These are phyloP conservation scores for Gomphus bonarii DNA, from an alignment of 1,284 basidiomycete genomes.

Conservation along the genomic window DNA sequence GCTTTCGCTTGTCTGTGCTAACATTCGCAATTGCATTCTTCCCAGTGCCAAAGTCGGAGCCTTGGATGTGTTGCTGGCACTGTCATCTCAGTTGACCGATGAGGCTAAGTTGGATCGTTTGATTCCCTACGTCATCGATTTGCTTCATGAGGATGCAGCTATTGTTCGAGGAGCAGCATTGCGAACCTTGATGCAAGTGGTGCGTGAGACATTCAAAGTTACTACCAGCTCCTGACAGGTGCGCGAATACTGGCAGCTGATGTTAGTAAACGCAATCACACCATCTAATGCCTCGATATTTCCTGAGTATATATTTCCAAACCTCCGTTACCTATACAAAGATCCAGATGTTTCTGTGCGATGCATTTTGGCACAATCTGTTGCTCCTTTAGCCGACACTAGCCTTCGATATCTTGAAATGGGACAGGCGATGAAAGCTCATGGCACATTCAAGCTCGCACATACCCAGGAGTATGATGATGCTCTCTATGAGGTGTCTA, in stretches of 20 bases:
- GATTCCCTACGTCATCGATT: constrained; percentile 84
- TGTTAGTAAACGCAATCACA: constrained; percentile 80
- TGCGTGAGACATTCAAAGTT: constrained; percentile 29
- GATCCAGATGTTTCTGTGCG: constrained; percentile 88
- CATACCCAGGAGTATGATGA: constrained; percentile 69
- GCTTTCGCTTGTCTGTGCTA: constrained; percentile 79
- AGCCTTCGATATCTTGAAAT: constrained; percentile 85
- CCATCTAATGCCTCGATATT: constrained; percentile 82
- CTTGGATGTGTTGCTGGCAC: constrained; percentile 80
- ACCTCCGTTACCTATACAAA: constrained; percentile 70
- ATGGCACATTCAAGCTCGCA: constrained; percentile 61
- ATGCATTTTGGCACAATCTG: constrained; percentile 79
- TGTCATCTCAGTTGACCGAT: constrained; percentile 79
- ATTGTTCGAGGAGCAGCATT: constrained; percentile 74
- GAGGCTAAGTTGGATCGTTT: constrained; percentile 94
- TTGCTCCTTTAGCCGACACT: constrained; percentile 76
- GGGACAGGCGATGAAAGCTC: constrained; percentile 80
- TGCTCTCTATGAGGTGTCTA: constrained; percentile 59
- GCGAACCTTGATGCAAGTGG: constrained; percentile 76
- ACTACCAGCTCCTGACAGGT: constrained; percentile 10
- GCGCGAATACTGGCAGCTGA: constrained; percentile 40
- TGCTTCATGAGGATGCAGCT: constrained; percentile 79
- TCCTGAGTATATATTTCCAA: constrained; percentile 92
- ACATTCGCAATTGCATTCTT: constrained; percentile 80
- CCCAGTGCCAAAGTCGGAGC: constrained; percentile 83